Percentiles rank a stretch among this genome's conserved stretches.
Evolutionary conservation across 2,329 filamentous ascomycete species (phyloP).

Genomic region (Ceratocystiopsis sp.): DNA sequence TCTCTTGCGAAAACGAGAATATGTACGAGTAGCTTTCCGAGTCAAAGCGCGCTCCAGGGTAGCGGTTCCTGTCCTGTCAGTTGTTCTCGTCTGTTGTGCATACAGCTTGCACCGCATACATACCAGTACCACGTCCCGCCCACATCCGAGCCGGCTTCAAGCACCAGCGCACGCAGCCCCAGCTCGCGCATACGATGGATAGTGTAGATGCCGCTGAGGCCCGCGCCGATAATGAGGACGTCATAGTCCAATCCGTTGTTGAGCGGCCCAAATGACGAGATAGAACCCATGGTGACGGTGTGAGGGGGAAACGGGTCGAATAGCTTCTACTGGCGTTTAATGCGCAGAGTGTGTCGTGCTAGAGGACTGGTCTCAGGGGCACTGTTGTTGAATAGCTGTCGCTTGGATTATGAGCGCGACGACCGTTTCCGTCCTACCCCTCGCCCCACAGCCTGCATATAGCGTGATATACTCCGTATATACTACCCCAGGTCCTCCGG

Average conservation of each 20-base stretch:
- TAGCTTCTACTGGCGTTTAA: too few relatives aligned
- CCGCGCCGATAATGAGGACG: conserved; percentile 22
- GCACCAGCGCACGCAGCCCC: conserved; percentile 17
- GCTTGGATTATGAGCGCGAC: too few relatives aligned
- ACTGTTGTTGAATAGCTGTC: too few relatives aligned
- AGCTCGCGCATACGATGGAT: conserved; percentile 23
- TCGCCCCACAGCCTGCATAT: too few relatives aligned
- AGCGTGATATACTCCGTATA: too few relatives aligned
- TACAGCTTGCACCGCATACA: neutral
- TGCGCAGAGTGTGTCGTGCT: too few relatives aligned
- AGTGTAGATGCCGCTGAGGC: conserved; percentile 23
- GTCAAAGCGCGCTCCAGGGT: conserved; percentile 26
- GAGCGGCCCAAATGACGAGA: neutral
- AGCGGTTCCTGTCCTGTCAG: conserved; percentile 22
- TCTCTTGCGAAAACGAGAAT: conserved; percentile 17
- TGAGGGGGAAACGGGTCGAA: too few relatives aligned
- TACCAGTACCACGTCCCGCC: conserved; percentile 30
- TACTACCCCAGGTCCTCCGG: too few relatives aligned
- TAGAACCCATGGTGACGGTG: too few relatives aligned
- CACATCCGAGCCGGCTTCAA: conserved; percentile 23
- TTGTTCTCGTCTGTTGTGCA: neutral
- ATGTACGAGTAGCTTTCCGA: conserved; percentile 18
- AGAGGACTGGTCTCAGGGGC: too few relatives aligned
- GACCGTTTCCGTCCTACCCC: too few relatives aligned
- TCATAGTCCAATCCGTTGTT: conserved; percentile 15